Conservation (phyloP, 108 stramenopile species). For the Cyclotella distinguenda region DNA sequence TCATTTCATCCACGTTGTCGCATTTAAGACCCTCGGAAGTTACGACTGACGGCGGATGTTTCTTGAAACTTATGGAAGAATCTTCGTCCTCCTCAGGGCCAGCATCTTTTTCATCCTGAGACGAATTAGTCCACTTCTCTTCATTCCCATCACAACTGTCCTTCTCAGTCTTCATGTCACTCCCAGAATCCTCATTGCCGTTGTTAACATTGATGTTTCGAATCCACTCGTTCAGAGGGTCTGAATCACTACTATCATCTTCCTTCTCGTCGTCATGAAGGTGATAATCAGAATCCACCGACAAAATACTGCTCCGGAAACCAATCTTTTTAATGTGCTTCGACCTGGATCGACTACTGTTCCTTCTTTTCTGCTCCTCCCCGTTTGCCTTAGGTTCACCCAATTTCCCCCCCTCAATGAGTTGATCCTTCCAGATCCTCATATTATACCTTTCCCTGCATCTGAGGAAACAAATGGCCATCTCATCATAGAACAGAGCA, state of each 20-base stretch:
- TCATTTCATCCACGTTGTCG: too few species aligned
- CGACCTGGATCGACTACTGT: not conserved
- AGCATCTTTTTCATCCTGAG: slow-evolving; percentile 22
- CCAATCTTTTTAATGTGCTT: slow-evolving; percentile 15
- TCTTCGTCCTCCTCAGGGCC: slow-evolving; percentile 28
- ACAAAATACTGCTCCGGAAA: not conserved
- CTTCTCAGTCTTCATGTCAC: not conserved
- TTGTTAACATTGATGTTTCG: slow-evolving; percentile 28
- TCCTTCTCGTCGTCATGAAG: slow-evolving; percentile 9
- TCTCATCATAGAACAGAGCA: slow-evolving; percentile 44
- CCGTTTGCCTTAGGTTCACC: slow-evolving; percentile 10
- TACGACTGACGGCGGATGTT: not conserved
- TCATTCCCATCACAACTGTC: not conserved
- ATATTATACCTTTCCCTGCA: slow-evolving; percentile 42
- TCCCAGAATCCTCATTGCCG: slow-evolving; percentile 15
- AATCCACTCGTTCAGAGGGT: slow-evolving; percentile 3
- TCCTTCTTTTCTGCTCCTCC: slow-evolving; percentile 13
- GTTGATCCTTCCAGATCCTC: slow-evolving; percentile 33
- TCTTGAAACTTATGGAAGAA: slow-evolving; percentile 22
- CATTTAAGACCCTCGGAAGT: not conserved
- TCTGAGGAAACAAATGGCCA: slow-evolving; percentile 47
- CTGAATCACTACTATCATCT: slow-evolving; percentile 20
- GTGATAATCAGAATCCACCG: slow-evolving; percentile 12
- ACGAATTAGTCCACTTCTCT: not conserved
- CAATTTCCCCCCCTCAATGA: slow-evolving; percentile 17